These are phyloP conservation scores for Cystobasidium ongulense DNA, from an alignment of 768 basidiomycete species.

Conservation along the genomic window DNA sequence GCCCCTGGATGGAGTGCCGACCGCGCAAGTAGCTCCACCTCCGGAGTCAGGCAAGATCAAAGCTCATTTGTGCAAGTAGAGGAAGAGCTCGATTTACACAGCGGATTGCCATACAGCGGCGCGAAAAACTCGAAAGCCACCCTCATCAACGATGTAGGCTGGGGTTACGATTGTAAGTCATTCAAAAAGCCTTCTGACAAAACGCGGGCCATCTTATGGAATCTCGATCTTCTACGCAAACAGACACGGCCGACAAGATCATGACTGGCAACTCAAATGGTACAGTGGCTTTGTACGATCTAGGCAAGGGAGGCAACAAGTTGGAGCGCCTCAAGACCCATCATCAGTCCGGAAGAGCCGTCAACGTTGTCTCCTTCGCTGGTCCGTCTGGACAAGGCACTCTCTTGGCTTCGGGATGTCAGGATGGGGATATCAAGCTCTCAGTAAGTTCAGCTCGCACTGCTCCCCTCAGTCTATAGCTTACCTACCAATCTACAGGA, in stretches of 20 bases:
- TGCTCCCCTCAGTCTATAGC: neutral
- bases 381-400: conserved; percentile 22
- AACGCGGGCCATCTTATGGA: neutral
- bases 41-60: neutral
- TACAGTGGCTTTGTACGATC: conserved; percentile 22
- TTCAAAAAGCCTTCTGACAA: neutral
- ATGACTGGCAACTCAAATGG: conserved; percentile 30
- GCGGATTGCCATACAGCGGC: neutral
- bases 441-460: neutral
- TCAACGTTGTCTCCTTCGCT: conserved; percentile 28
- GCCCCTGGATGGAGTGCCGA: neutral
- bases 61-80: neutral
- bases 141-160: conserved; percentile 21
- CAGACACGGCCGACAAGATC: conserved; percentile 26
- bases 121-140: conserved; percentile 20
- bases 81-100: conserved; percentile 20
- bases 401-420: conserved; percentile 19
- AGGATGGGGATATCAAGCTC: conserved; percentile 27
- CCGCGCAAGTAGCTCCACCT: neutral
- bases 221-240: neutral
- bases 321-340: conserved; percentile 24
- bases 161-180: conserved; percentile 24
- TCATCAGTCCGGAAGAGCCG: conserved; percentile 21
- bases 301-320: conserved; percentile 21
- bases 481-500: conserved; percentile 16